Percentiles rank a stretch among this genome's conserved stretches.
These are phyloP conservation scores for Globomyces sp. DNA, from an alignment of 371 early-diverging fungal genomes.

Conservation along the genomic window DNA sequence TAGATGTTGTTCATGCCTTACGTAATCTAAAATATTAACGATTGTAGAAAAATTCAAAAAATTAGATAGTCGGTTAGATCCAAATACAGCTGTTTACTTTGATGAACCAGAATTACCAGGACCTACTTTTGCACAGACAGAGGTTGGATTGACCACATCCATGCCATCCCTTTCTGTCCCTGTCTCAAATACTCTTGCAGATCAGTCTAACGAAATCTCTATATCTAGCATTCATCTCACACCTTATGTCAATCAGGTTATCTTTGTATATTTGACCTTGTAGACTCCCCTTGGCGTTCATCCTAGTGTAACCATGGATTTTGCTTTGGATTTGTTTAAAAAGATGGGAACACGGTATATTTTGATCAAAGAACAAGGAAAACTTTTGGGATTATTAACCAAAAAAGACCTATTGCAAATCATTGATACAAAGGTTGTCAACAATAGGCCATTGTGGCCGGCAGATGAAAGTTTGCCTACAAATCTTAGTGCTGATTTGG, in stretches of 20 bases:
- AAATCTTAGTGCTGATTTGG: not conserved
- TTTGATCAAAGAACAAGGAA: constrained; percentile 22
- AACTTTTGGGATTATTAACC: constrained; percentile 7
- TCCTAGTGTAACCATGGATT: constrained; percentile 12
- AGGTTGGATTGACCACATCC: constrained; percentile 26
- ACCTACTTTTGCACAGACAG: not conserved
- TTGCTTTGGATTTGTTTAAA: constrained; percentile 42
- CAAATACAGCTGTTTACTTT: constrained; percentile 23
- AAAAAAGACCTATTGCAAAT: constrained; percentile 7
- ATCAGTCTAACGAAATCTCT: not conserved
- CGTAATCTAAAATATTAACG: constrained; percentile 24
- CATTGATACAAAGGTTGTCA: not conserved
- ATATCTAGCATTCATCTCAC: constrained; percentile 1
- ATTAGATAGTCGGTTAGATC: not conserved
- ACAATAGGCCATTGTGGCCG: not conserved
- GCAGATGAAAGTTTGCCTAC: not conserved
- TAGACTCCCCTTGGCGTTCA: constrained; percentile 6
- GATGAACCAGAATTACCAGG: constrained; percentile 30
- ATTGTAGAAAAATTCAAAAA: constrained; percentile 1
- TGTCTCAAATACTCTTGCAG: not conserved
- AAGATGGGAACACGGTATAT: constrained; percentile 49
- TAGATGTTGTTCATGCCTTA: constrained; percentile 78
- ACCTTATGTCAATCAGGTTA: not conserved
- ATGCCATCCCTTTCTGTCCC: constrained; percentile 16
- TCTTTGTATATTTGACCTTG: not conserved